These are phyloP conservation scores for Senecio squalidus DNA, from an alignment of 140 eudicot species.

Conservation along the genomic window DNA sequence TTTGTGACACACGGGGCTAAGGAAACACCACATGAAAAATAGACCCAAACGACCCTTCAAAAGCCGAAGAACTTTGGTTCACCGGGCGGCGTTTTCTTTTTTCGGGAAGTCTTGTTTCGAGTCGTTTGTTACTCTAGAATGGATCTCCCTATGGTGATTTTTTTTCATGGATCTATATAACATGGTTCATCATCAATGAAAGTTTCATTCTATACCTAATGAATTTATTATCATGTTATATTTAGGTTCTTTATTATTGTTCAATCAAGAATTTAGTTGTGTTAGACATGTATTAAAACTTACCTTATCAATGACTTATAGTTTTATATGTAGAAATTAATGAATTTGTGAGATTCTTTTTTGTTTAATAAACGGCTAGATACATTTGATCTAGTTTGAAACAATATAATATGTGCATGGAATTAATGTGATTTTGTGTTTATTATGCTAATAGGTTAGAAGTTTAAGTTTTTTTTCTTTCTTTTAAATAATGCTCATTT, in stretches of 20 bases:
- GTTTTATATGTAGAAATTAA: no score
- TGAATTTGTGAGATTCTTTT: no score
- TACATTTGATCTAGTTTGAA: conserved; percentile 15
- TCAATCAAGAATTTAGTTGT: conserved; percentile 6
- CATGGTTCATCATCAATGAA: conserved; percentile 25
- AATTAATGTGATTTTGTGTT: background rate
- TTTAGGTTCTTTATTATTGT: conserved; percentile 7
- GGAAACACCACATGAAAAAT: conserved; percentile 11
- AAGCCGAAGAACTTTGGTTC: conserved; percentile 1
- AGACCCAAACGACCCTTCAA: conserved; percentile 3
- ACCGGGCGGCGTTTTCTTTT: background rate
- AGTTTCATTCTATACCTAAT: conserved; percentile 6
- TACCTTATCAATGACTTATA: background rate
- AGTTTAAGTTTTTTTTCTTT: background rate
- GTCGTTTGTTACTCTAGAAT: conserved; percentile 7
- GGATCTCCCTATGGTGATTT: conserved; percentile 14
- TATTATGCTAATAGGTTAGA: background rate
- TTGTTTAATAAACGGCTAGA: background rate
- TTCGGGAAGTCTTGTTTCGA: background rate
- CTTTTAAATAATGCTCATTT: background rate
- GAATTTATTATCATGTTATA: conserved; percentile 8
- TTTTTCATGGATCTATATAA: conserved; percentile 12
- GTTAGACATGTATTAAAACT: conserved; percentile 12
- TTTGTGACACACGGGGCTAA: conserved; percentile 14
- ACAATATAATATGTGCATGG: conserved; percentile 8